Conservation (phyloP, 2,329 filamentous ascomycete genomes). For the Hypoxylon sp. region DNA sequence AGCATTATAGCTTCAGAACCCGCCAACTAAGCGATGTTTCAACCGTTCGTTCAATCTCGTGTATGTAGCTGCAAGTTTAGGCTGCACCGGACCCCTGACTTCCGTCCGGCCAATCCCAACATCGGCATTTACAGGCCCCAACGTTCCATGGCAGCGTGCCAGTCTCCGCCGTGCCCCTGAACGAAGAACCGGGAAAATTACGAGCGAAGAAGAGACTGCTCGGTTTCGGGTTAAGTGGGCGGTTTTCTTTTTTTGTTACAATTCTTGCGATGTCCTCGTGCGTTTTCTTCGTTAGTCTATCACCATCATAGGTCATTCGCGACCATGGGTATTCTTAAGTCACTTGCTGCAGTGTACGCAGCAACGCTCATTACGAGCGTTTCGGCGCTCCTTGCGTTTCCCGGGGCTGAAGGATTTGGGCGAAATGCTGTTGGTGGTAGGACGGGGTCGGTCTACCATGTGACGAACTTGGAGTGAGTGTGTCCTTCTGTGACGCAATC, state of each 20-base stretch:
- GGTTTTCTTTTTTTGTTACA: not conserved
- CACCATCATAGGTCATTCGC: not conserved
- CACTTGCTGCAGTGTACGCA: conserved; percentile 19
- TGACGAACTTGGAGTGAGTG: conserved; percentile 54
- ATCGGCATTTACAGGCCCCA: conserved; percentile 8
- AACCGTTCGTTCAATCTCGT: conserved; percentile 9
- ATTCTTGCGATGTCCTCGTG: not conserved
- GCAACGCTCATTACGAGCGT: conserved; percentile 22
- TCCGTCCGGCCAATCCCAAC: conserved; percentile 13
- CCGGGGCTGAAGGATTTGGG: conserved; percentile 60
- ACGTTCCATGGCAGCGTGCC: conserved; percentile 1
- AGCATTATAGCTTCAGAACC: too few species aligned
- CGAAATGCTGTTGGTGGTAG: conserved; percentile 56
- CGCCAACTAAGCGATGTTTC: too few species aligned
- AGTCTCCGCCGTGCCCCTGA: conserved; percentile 2
- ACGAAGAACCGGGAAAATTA: conserved; percentile 8
- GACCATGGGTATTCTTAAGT: conserved; percentile 34
- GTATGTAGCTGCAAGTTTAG: conserved; percentile 21
- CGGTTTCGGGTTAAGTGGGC: conserved; percentile 17
- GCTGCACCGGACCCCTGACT: conserved; percentile 22
- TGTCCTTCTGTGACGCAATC: not conserved
- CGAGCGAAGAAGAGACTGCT: not conserved
- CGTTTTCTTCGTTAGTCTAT: not conserved
- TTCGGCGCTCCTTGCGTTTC: conserved; percentile 52
- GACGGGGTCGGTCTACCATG: conserved; percentile 56